Evolutionary conservation across 2,329 filamentous ascomycete genomes (phyloP), one percentile per base, ranked within the genome.

Genomic region (Gaeumannomyces sp.): DNA sequence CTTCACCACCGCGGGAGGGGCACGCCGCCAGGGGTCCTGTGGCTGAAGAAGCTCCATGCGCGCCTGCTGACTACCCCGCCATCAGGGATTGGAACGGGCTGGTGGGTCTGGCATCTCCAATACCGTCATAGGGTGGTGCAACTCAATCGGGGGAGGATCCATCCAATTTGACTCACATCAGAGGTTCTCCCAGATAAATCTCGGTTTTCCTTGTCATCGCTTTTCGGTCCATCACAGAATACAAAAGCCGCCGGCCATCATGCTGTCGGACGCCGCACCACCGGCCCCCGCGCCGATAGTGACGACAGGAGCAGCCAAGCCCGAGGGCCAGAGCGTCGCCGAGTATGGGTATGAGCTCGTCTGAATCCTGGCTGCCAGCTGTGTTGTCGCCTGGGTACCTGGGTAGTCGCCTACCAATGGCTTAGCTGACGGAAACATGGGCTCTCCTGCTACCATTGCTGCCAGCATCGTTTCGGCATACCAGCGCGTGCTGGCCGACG

Each of bases 401-500:
- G n/a, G n/a, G n/a, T 50, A 11, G n/a, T 61, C 35, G 50, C 22
- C 60, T 16, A 27, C 35, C 35, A 29, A 28, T 29, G n/a, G 28
- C 16, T 25, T 25, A 31, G 50, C 33, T 22, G 28, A 29, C 27
- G 38, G 19, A 31, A 29, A 19, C 28, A 10, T 6, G 2, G 50
- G 16, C n/a, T 28, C 28, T 45, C n/a, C 29, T 59, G 31, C 62
- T 66, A 60, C 31, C 14, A 35, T 28, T 14, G 31, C 14, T 50
- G 62, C n/a, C 67, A 85, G 83, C 73, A 85, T 87, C 70, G 84
- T 87, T 66, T 75, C 77, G 31, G 81, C 81, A 28, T 87, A 87
- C 73, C 76, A 80, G 69, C 76, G 77, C 66, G 80, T 86, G 66
- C 82, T 87, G 62, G 75, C 78, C 67, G 80, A 83, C 63, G 93